Percentiles rank a stretch among this genome's conserved stretches.
Evolutionary conservation across 192 early-diverging fungal genomes (phyloP).

Genomic region (Geranomyces variabilis): DNA sequence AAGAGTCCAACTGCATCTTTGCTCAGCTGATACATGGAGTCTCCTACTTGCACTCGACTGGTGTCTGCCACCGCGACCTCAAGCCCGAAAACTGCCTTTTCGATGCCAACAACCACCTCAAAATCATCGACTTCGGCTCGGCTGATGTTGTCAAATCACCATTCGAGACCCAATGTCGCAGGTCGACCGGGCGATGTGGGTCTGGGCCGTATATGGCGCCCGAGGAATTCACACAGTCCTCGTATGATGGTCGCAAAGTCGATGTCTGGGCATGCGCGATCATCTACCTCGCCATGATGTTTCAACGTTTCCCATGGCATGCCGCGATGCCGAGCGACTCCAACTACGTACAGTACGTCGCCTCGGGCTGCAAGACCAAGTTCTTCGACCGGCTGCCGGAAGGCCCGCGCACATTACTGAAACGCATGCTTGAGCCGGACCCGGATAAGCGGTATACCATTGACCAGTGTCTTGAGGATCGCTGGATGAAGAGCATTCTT

Average conservation of each 20-base stretch:
- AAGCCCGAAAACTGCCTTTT: constrained; percentile 81
- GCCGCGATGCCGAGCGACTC: constrained; percentile 39
- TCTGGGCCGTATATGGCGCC: constrained; percentile 89
- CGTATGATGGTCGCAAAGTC: constrained; percentile 82
- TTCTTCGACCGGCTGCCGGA: constrained; percentile 27
- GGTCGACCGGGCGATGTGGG: constrained; percentile 9
- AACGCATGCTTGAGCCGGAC: constrained; percentile 30
- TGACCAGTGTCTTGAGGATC: constrained; percentile 27
- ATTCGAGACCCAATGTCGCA: constrained; percentile 56
- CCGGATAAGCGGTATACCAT: constrained; percentile 20
- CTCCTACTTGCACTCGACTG: constrained; percentile 82
- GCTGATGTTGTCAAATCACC: constrained; percentile 83
- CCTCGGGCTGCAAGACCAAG: not conserved
- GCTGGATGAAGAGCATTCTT: constrained; percentile 26
- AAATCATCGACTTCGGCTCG: constrained; percentile 96
- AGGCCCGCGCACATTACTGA: constrained; percentile 2
- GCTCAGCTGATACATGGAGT: constrained; percentile 87
- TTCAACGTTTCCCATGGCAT: constrained; percentile 55
- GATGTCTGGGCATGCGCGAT: constrained; percentile 86
- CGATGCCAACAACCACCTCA: constrained; percentile 68
- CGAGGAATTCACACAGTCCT: constrained; percentile 63
- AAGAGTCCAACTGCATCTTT: constrained; percentile 57
- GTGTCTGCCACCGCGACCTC: constrained; percentile 80
- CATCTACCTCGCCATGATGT: constrained; percentile 44
- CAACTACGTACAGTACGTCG: constrained; percentile 34